phyloP scores from a whole-genome alignment of 192 early-diverging fungal species.

The Coemansia sp. region DNA sequence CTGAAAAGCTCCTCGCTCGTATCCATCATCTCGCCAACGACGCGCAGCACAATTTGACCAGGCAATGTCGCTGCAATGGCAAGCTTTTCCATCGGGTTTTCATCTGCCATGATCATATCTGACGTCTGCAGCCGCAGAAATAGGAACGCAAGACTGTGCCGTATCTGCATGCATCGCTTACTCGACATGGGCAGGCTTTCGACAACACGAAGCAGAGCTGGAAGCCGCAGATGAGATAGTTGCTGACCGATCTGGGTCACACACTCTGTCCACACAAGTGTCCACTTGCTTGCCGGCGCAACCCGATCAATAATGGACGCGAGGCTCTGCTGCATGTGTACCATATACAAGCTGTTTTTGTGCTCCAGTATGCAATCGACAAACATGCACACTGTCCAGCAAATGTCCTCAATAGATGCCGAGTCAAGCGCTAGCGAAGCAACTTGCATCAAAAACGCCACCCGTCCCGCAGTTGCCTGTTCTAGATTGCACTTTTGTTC shows the following conservation, averaged over 20 bases:
- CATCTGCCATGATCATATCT: not conserved
- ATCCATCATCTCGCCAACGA: constrained; percentile 41
- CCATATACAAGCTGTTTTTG: constrained; percentile 8
- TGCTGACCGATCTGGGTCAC: constrained; percentile 13
- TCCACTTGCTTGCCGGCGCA: constrained; percentile 32
- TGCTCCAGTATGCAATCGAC: constrained; percentile 22
- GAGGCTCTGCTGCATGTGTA: constrained; percentile 28
- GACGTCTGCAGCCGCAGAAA: constrained; percentile 21
- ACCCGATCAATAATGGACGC: constrained; percentile 14
- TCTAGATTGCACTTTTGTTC: not conserved
- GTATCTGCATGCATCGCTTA: constrained; percentile 38
- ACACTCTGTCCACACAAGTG: constrained; percentile 27
- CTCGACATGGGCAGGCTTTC: constrained; percentile 26
- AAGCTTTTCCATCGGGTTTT: constrained; percentile 5
- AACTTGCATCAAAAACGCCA: constrained; percentile 21
- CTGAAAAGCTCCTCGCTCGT: constrained; percentile 18
- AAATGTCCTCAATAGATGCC: constrained; percentile 17
- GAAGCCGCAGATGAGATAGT: constrained; percentile 7
- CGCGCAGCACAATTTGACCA: constrained; percentile 34
- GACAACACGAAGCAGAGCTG: constrained; percentile 15
- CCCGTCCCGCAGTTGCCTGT: constrained; percentile 11
- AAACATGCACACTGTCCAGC: constrained; percentile 8
- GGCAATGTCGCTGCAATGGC: constrained; percentile 18
- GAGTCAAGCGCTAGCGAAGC: constrained; percentile 15
- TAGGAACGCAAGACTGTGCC: constrained; percentile 32